Conservation (phyloP, 177 flowering plant species). For the Vitis hybrid region DNA sequence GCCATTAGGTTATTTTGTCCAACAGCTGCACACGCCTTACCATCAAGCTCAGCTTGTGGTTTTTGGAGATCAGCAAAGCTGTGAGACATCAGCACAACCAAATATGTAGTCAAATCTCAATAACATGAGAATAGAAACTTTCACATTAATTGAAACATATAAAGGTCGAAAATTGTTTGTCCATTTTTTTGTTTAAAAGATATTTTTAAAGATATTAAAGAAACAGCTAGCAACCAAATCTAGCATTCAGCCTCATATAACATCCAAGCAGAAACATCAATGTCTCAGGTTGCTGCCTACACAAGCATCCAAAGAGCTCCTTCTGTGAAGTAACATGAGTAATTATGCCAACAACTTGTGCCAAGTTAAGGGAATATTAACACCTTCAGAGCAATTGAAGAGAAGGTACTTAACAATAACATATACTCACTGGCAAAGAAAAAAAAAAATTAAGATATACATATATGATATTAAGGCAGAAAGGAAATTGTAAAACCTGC, state of each 20-base stretch:
- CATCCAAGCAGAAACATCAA: background rate
- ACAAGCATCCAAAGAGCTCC: background rate
- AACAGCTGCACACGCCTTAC: constrained; percentile 98
- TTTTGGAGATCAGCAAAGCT: constrained; percentile 98
- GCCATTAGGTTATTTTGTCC: constrained; percentile 98
- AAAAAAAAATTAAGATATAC: background rate
- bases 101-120: background rate
- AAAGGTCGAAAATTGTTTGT: too few relatives aligned
- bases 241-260: background rate
- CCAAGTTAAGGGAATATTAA: background rate
- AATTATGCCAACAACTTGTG: background rate
- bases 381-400: background rate
- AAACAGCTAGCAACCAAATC: background rate
- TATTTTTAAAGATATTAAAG: too few relatives aligned
- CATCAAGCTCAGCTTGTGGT: constrained; percentile 95
- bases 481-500: constrained; percentile 61
- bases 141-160: background rate
- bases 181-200: too few relatives aligned
- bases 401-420: too few relatives aligned
- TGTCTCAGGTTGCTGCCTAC: background rate
- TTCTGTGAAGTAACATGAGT: background rate
- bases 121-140: background rate
- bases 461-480: background rate
- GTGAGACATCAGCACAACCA: constrained; percentile 14
- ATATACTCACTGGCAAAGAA: background rate